These are phyloP conservation scores for Monilinia polystroma DNA, from an alignment of 2,329 filamentous ascomycete genomes.

Conservation along the genomic window DNA sequence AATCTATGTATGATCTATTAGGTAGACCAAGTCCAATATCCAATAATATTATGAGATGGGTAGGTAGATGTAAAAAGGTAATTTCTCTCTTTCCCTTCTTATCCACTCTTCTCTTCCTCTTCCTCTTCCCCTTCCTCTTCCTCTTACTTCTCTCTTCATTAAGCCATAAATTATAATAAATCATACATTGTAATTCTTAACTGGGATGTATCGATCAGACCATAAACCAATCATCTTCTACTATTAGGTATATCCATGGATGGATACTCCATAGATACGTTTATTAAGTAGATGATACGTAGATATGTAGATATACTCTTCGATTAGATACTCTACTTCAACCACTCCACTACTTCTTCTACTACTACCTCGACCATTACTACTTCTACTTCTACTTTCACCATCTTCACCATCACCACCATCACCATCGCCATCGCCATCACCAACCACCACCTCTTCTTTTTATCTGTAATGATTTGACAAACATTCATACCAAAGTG, in stretches of 20 bases:
- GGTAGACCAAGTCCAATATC: too few species aligned
- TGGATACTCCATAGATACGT: too few species aligned
- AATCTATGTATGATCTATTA: too few species aligned
- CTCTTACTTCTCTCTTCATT: not conserved
- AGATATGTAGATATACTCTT: too few species aligned
- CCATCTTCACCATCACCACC: too few species aligned
- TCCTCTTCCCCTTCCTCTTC: not conserved
- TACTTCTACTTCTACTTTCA: too few species aligned
- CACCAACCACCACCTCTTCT: not conserved
- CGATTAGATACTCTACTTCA: too few species aligned
- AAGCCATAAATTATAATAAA: not conserved
- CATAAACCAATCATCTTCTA: not conserved
- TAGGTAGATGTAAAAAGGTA: not conserved
- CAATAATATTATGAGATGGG: too few species aligned
- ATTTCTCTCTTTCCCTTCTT: slow-evolving; percentile 10
- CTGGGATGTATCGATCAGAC: not conserved
- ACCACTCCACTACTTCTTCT: too few species aligned
- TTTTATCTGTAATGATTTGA: slow-evolving; percentile 24
- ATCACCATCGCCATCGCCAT: too few species aligned
- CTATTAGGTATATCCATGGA: not conserved
- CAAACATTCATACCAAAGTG: slow-evolving; percentile 30
- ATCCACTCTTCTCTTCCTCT: slow-evolving; percentile 1
- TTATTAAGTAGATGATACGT: too few species aligned
- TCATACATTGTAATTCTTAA: not conserved
- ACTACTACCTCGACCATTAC: too few species aligned